Conservation (phyloP, 2,329 filamentous ascomycete species). For the Seiridium cupressi region DNA sequence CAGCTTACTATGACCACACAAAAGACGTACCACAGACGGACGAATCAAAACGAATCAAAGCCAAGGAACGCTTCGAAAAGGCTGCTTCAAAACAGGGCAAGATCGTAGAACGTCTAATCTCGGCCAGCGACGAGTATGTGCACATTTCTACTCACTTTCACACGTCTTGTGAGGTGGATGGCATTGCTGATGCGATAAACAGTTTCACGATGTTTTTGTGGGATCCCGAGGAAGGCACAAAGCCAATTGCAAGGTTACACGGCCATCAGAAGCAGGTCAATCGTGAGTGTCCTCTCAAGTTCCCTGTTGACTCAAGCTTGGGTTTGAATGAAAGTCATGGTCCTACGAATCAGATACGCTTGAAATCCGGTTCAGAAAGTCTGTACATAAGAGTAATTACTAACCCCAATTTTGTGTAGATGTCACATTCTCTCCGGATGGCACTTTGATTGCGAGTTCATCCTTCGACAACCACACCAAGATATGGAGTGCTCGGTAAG, state of each 20-base stretch:
- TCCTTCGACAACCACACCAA: slow-evolving; percentile 96
- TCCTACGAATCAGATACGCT: too few species aligned
- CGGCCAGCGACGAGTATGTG: slow-evolving; percentile 74
- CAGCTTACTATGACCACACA: slow-evolving; percentile 82
- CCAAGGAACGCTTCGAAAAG: slow-evolving; percentile 80
- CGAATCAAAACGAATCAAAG: slow-evolving; percentile 71
- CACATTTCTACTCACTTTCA: not conserved
- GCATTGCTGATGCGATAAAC: not conserved
- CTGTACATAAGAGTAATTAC: too few species aligned
- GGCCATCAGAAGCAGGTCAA: slow-evolving; percentile 93
- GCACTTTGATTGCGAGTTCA: slow-evolving; percentile 79
- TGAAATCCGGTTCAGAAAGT: too few species aligned
- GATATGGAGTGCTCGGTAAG: slow-evolving; percentile 76
- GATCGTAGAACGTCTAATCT: slow-evolving; percentile 80
- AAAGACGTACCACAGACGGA: slow-evolving; percentile 63
- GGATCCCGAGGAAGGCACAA: slow-evolving; percentile 75
- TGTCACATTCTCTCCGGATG: slow-evolving; percentile 91
- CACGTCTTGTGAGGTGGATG: not conserved
- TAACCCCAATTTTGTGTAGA: slow-evolving; percentile 31
- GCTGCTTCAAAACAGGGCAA: slow-evolving; percentile 75
- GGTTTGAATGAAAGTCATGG: too few species aligned
- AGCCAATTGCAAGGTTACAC: slow-evolving; percentile 83
- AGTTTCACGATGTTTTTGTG: slow-evolving; percentile 90
- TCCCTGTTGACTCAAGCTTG: too few species aligned
- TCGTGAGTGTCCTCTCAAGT: slow-evolving; percentile 27